These are phyloP conservation scores for Malassezia caprae DNA, from an alignment of 1,284 basidiomycete genomes.

Conservation along the genomic window DNA sequence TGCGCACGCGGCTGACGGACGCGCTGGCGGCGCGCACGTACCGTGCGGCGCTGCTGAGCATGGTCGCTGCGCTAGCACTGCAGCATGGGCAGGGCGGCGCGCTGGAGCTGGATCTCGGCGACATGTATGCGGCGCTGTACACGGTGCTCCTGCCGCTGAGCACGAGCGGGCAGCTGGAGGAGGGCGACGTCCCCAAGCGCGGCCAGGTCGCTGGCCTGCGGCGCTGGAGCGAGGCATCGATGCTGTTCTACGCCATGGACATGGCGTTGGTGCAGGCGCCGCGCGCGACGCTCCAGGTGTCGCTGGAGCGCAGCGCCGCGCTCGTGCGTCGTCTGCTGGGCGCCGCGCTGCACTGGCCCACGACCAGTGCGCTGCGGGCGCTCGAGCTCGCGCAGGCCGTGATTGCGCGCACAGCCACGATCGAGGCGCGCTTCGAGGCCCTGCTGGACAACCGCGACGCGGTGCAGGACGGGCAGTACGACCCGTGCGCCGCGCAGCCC, in stretches of 20 bases:
- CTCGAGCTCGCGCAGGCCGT: conserved; percentile 65
- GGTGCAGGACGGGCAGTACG: conserved; percentile 44
- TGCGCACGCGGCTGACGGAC: conserved; percentile 65
- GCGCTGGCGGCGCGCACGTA: conserved; percentile 26
- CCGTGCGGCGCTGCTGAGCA: conserved; percentile 64
- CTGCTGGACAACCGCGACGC: conserved; percentile 78
- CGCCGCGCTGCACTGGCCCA: conserved; percentile 68
- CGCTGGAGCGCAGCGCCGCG: conserved; percentile 72
- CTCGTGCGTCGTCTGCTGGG: conserved; percentile 81
- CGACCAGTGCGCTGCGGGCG: conserved; percentile 58
- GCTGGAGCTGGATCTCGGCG: conserved; percentile 83
- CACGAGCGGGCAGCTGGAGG: conserved; percentile 52
- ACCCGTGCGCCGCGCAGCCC: conserved; percentile 9
- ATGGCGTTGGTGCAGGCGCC: conserved; percentile 61
- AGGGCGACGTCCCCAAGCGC: conserved; percentile 28
- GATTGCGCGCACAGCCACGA: conserved; percentile 53
- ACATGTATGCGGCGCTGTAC: conserved; percentile 73
- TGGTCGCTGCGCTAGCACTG: conserved; percentile 90
- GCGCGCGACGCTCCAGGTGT: conserved; percentile 50
- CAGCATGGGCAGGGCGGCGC: conserved; percentile 96
- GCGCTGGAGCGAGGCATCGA: conserved; percentile 50
- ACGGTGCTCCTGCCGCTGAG: conserved; percentile 53
- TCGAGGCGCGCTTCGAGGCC: conserved; percentile 67
- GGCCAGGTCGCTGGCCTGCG: conserved; percentile 19
- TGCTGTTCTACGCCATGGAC: conserved; percentile 75